Conservation (phyloP, 768 basidiomycete genomes). For the Pleurotus tuber-regium region DNA sequence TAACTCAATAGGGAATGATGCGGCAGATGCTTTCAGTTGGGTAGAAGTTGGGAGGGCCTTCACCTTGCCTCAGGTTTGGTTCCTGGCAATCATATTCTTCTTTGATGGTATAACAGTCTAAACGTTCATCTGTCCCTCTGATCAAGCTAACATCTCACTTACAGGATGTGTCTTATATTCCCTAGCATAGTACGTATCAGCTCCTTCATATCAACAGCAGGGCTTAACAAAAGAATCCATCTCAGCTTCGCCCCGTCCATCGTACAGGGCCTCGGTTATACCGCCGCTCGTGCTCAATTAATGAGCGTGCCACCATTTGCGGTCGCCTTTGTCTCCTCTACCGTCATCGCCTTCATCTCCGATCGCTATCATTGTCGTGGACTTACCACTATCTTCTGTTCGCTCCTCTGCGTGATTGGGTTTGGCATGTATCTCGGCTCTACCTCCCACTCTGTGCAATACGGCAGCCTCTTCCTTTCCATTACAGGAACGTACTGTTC, state of each 20-base stretch:
- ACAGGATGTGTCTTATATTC: conserved; percentile 36
- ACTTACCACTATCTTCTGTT: conserved; percentile 40
- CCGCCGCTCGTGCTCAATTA: conserved; percentile 51
- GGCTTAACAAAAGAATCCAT: not conserved
- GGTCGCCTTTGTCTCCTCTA: conserved; percentile 34
- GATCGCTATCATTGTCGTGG: conserved; percentile 54
- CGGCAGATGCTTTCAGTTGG: conserved; percentile 52
- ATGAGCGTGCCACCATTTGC: conserved; percentile 63
- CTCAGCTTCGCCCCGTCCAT: conserved; percentile 71
- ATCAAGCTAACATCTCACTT: not conserved
- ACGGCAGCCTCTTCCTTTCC: conserved; percentile 55
- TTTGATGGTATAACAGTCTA: conserved; percentile 53
- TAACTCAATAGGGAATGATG: conserved; percentile 23
- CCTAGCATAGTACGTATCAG: conserved; percentile 42
- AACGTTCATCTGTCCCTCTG: no score
- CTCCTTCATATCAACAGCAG: not conserved
- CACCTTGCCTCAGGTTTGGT: conserved; percentile 51
- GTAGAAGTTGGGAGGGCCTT: conserved; percentile 47
- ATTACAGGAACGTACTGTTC: conserved; percentile 51
- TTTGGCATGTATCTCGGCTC: conserved; percentile 54
- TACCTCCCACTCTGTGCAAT: conserved; percentile 37
- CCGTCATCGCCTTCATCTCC: conserved; percentile 41
- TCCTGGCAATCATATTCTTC: conserved; percentile 51
- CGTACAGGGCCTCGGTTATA: conserved; percentile 58
- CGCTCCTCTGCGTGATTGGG: conserved; percentile 42